Conservation (phyloP, 139 green algal genomes). For the Chlorella sp. region DNA sequence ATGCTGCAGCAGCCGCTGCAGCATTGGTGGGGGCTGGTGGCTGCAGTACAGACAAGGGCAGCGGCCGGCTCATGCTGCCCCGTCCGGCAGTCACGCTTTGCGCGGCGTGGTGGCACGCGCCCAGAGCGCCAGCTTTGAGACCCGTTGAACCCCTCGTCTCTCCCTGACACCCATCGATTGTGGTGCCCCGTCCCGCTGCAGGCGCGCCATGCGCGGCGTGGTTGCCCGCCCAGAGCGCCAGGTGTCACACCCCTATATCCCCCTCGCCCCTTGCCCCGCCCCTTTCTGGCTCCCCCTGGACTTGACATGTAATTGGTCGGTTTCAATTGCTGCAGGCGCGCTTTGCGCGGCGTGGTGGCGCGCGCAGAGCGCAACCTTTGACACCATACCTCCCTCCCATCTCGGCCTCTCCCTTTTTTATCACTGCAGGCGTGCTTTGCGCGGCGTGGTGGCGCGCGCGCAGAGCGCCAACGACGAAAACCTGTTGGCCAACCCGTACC, state of each 20-base stretch:
- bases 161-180: not conserved
- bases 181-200: too few species aligned
- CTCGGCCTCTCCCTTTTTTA: not conserved
- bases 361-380: not conserved
- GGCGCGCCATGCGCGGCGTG: not conserved
- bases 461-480: conserved; percentile 73
- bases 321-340: conserved; percentile 58
- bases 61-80: too few species aligned
- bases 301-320: too few species aligned
- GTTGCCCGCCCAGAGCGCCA: not conserved
- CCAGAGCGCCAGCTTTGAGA: conserved; percentile 48
- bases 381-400: not conserved
- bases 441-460: conserved; percentile 64
- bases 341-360: not conserved
- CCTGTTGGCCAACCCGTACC: conserved; percentile 74
- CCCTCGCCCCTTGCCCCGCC: not conserved
- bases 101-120: conserved; percentile 61
- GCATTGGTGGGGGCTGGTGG: not conserved
- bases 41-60: not conserved
- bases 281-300: too few species aligned
- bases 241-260: too few species aligned
- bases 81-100: conserved; percentile 62
- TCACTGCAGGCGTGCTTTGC: conserved; percentile 65
- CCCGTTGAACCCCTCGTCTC: not conserved
- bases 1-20: conserved; percentile 26